Conservation (phyloP, 768 basidiomycete species). For the Serendipita indica region DNA sequence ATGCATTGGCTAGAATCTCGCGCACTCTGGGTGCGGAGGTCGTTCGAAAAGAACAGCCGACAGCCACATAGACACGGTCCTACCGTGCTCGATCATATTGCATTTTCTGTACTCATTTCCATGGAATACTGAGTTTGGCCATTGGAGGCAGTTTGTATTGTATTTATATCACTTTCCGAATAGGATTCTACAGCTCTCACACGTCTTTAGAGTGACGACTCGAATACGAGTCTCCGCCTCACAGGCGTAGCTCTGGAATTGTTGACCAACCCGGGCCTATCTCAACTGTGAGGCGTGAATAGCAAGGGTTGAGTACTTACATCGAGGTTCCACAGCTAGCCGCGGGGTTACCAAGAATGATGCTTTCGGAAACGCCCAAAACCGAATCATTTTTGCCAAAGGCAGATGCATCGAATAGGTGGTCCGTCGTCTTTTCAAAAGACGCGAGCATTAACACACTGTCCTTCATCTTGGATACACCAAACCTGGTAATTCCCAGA, state of each 20-base stretch:
- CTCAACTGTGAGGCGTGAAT: background rate
- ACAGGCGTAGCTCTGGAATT: constrained; percentile 21
- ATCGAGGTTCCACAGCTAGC: constrained; percentile 90
- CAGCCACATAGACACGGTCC: background rate
- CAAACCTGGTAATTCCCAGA: constrained; percentile 94
- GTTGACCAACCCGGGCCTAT: constrained; percentile 26
- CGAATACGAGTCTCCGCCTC: constrained; percentile 24
- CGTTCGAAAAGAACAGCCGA: background rate
- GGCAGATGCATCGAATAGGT: constrained; percentile 93
- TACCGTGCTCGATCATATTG: background rate
- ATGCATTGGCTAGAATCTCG: background rate
- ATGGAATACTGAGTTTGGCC: background rate
- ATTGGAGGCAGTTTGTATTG: background rate
- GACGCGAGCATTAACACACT: constrained; percentile 97
- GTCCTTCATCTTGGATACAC: constrained; percentile 99
- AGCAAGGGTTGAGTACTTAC: constrained; percentile 29
- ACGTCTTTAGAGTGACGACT: constrained; percentile 13
- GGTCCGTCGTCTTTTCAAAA: constrained; percentile 99
- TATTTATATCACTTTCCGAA: no score
- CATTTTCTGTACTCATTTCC: background rate
- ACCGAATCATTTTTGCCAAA: constrained; percentile 92
- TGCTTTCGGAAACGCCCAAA: constrained; percentile 95
- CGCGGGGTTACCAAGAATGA: constrained; percentile 97
- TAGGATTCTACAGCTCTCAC: background rate
- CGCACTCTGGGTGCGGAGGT: background rate